Conservation (phyloP, 176 grass and related monocot species). For the Microstegium vimineum region DNA sequence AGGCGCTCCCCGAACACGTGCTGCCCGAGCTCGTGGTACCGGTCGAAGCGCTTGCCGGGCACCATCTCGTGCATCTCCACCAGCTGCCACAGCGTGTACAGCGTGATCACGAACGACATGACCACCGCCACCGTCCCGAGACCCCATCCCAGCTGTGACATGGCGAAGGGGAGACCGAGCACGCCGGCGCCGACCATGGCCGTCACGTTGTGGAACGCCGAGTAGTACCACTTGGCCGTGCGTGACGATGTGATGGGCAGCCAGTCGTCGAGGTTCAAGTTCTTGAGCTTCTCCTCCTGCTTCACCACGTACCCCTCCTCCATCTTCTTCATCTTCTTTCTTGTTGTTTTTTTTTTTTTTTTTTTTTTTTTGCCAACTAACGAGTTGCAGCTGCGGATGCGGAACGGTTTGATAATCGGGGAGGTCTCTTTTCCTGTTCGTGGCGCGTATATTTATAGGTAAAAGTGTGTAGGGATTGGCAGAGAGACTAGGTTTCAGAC, state of each 20-base stretch:
- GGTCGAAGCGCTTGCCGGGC: conserved; percentile 61
- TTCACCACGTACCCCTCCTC: neutral
- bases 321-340: neutral
- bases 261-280: conserved; percentile 28
- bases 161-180: conserved; percentile 56
- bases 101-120: conserved; percentile 53
- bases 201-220: conserved; percentile 46
- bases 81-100: conserved; percentile 75
- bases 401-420: neutral
- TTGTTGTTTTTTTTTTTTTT: too few species aligned
- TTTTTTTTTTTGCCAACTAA: conserved; percentile 27
- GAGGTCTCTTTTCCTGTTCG: neutral
- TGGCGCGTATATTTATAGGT: too few species aligned
- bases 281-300: conserved; percentile 1
- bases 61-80: conserved; percentile 72
- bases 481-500: too few species aligned
- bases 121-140: conserved; percentile 33
- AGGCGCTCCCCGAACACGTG: conserved; percentile 48
- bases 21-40: conserved; percentile 71
- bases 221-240: conserved; percentile 50
- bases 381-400: neutral
- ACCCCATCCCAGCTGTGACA: conserved; percentile 63
- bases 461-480: too few species aligned
- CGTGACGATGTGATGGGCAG: conserved; percentile 45
- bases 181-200: conserved; percentile 72